Base-by-base conservation (phyloP, 2,329 filamentous ascomycete genomes). In the Aspergillus sp. region DNA sequence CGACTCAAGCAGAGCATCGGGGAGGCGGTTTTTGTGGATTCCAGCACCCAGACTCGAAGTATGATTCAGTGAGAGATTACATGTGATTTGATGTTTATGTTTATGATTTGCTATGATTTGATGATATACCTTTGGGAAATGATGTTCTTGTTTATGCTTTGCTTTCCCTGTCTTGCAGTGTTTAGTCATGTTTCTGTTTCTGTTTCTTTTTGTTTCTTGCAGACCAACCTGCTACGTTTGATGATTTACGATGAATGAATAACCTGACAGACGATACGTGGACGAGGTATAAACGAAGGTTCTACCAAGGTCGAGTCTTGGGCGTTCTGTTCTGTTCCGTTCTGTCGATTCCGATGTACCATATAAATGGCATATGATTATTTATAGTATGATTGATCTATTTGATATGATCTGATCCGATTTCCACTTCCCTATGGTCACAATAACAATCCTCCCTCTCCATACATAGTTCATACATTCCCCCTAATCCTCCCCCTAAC, bases 1-100 rank as follows among this genome's bases (percentile, higher is more conserved):
- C 78, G 75, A 59, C 73, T 87, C 54, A 80, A 84, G 63, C 78
- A 79, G 57, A 84, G 79, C 57, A 87, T 88, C 26, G 60, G 65
- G 32, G 64, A 63, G n/a, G 64, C 64, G 1, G 60, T 64, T 4
- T 36, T 66, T 45, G 53, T 67, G 54, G 61, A 63, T 42, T 66
- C 61, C 22, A 67, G 64, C 61, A 65, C 56, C 20, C 59, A 66
- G 39, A 52, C 63, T 3, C 46, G 56, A 11, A 59, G 52, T 29
- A 56, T 60, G 26, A 55, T 56, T 24, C 45, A 55, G 51, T 62
- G 51, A 49, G 42, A 65, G 42, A 46, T 49, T 24, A 53, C 20
- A 7, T 54, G 26, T 14, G 26, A 56, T 20, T 24, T 54, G 45
- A 42, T 11, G 52, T 50, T 24, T 26, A 60, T 62, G 36, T 49